Percentiles rank a stretch among this genome's conserved stretches.
Evolutionary conservation across 164 flowering plant genomes (phyloP).

Genomic region (Echeveria elegans): DNA sequence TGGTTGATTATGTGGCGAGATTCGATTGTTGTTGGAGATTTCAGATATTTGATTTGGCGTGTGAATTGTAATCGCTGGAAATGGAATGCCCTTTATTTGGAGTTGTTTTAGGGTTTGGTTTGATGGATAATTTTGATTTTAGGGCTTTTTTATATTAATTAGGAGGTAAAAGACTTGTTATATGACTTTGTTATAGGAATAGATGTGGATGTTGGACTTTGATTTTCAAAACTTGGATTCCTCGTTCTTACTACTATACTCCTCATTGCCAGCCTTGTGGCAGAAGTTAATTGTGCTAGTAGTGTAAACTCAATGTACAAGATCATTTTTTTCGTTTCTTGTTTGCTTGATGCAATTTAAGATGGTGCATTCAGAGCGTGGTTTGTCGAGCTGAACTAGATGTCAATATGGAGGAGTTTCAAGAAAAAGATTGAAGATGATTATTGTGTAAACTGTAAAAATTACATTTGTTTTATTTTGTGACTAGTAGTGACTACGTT

Average conservation of each 20-base stretch:
- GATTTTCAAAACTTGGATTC: neutral
- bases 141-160: neutral
- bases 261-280: neutral
- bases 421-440: constrained; percentile 83
- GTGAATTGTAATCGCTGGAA: neutral
- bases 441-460: constrained; percentile 69
- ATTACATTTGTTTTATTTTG: neutral
- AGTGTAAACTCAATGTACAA: neutral
- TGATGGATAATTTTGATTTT: neutral
- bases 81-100: neutral
- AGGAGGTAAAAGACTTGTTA: too few species aligned
- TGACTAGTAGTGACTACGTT: neutral
- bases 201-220: too few species aligned
- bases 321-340: neutral
- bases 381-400: constrained; percentile 39
- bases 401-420: constrained; percentile 59
- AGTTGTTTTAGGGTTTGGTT: neutral
- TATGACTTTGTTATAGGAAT: too few species aligned
- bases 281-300: neutral
- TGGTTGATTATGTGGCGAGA: neutral
- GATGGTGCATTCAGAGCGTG: constrained; percentile 61
- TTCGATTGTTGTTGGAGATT: neutral
- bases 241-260: neutral
- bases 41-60: neutral
- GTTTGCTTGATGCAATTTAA: constrained; percentile 37